Evolutionary conservation across 2,329 filamentous ascomycete genomes (phyloP).

Genomic region (Elsinoe necatrix): DNA sequence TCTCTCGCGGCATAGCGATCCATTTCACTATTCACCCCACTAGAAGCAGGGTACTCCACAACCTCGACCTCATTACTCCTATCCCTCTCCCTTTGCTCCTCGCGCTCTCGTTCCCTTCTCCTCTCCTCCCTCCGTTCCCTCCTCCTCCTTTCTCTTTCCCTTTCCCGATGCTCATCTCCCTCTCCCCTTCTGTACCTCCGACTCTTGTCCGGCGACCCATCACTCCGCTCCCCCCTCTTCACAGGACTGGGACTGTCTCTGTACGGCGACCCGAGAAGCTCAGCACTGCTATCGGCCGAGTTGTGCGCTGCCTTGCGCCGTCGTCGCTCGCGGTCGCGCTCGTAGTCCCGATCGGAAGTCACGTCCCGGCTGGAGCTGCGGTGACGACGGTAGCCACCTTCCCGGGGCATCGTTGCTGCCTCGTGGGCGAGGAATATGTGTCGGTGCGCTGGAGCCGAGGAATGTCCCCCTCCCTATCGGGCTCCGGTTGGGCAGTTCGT

Average conservation of each 20-base stretch:
- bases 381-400: constrained; percentile 3
- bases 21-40: constrained; percentile 5
- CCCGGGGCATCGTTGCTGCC: constrained; percentile 9
- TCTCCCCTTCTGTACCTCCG: background rate
- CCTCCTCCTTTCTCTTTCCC: constrained; percentile 27
- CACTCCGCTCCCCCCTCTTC: constrained; percentile 22
- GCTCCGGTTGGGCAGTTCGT: too few species aligned
- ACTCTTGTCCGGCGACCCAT: constrained; percentile 29
- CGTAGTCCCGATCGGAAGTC: constrained; percentile 17
- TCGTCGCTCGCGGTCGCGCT: constrained; percentile 22
- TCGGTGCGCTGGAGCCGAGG: too few species aligned
- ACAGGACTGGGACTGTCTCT: constrained; percentile 9
- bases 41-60: constrained; percentile 8
- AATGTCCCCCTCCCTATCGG: too few species aligned
- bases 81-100: constrained; percentile 16
- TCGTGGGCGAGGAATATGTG: too few species aligned
- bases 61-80: constrained; percentile 17
- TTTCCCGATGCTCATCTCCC: constrained; percentile 25
- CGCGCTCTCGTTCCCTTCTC: constrained; percentile 16
- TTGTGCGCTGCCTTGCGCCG: background rate
- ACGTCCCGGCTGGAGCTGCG: background rate
- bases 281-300: constrained; percentile 11
- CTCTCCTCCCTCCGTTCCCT: constrained; percentile 33
- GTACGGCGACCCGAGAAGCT: constrained; percentile 1
- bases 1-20: constrained; percentile 8